A percentile compares a stretch with the other conserved stretches of the same genome.
These are phyloP conservation scores for Warburgia ugandensis DNA, from an alignment of 164 flowering plant species.

Conservation along the genomic window DNA sequence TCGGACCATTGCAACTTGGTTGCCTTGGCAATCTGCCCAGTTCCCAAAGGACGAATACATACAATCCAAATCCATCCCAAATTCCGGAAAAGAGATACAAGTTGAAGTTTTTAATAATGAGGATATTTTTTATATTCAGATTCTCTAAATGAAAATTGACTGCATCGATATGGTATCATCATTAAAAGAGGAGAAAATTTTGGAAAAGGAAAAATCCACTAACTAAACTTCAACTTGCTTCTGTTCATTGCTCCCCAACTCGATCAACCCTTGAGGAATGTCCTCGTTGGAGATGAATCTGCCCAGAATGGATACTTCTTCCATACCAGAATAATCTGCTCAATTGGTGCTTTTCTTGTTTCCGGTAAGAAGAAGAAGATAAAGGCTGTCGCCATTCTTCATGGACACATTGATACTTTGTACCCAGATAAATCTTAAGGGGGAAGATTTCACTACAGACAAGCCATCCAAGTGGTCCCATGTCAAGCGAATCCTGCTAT, in stretches of 20 bases:
- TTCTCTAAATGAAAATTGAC: too few species aligned
- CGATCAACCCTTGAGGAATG: neutral
- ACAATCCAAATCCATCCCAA: too few species aligned
- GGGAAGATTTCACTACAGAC: constrained; percentile 31
- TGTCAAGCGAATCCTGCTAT: constrained; percentile 26
- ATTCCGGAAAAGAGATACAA: too few species aligned
- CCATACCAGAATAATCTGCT: constrained; percentile 23
- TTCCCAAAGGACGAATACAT: too few species aligned
- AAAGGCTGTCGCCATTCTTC: constrained; percentile 21
- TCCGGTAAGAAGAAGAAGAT: constrained; percentile 23
- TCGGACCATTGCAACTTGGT: too few species aligned
- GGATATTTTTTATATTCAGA: too few species aligned
- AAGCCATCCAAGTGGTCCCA: constrained; percentile 28
- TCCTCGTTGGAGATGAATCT: constrained; percentile 18
- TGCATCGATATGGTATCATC: too few species aligned
- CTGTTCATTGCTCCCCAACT: neutral
- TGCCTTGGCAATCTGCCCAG: too few species aligned
- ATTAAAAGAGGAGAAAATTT: too few species aligned
- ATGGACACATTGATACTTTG: constrained; percentile 24
- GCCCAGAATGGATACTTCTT: constrained; percentile 21
- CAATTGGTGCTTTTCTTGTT: constrained; percentile 24
- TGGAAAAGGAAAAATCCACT: too few species aligned
- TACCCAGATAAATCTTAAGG: constrained; percentile 24
- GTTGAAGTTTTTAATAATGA: too few species aligned
- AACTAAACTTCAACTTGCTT: neutral